A percentile compares a stretch with the other conserved stretches of the same genome.
Evolutionary conservation across 768 basidiomycete genomes (phyloP).

Genomic region (Phaeolepiota aurea): DNA sequence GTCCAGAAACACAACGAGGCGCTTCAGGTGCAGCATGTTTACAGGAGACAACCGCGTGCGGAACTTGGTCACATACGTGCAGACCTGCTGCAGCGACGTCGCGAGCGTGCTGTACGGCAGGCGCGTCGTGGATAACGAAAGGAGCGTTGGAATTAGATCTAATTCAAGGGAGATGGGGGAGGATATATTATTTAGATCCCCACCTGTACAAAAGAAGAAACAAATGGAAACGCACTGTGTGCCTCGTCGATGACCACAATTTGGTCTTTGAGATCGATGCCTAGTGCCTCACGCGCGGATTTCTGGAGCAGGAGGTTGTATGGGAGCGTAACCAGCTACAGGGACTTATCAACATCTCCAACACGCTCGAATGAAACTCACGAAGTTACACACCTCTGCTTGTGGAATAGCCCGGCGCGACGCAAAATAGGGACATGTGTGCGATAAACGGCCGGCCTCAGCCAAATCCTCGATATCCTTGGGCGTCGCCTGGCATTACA

Average conservation of each 20-base stretch:
- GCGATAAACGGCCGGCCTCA: constrained; percentile 50
- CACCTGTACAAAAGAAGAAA: neutral
- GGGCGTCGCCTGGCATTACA: constrained; percentile 56
- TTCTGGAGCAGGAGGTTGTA: constrained; percentile 88
- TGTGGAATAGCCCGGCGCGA: constrained; percentile 82
- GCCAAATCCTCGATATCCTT: constrained; percentile 96
- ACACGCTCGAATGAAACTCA: neutral
- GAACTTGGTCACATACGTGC: constrained; percentile 71
- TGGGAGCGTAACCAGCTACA: constrained; percentile 81
- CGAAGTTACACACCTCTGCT: constrained; percentile 57
- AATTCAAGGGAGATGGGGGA: constrained; percentile 2
- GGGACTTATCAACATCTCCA: neutral
- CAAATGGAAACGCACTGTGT: constrained; percentile 60
- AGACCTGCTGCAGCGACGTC: constrained; percentile 66
- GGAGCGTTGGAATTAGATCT: constrained; percentile 87
- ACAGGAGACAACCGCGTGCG: constrained; percentile 61
- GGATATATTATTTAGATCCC: neutral
- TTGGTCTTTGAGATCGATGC: constrained; percentile 78
- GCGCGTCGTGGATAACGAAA: constrained; percentile 73
- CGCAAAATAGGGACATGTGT: constrained; percentile 91
- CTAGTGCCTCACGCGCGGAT: constrained; percentile 76
- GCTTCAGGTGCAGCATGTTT: constrained; percentile 75
- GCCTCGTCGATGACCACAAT: constrained; percentile 94
- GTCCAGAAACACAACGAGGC: constrained; percentile 66
- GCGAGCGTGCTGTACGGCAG: constrained; percentile 50